Base-by-base conservation (phyloP, 2,329 filamentous ascomycete genomes). In the Chaetomium globosum region DNA sequence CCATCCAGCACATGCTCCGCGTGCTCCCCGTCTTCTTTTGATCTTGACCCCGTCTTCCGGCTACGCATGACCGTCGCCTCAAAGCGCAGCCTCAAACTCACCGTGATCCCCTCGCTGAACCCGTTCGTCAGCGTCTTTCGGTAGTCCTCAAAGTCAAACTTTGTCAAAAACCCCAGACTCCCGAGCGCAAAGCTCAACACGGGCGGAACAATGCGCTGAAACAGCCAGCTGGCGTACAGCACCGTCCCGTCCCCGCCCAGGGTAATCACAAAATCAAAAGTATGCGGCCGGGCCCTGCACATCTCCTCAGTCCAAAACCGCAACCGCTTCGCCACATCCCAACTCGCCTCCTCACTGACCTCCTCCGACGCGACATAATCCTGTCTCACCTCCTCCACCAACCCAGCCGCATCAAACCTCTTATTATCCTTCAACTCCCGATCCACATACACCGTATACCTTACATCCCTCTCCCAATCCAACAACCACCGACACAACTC, bases 181-280 rank as follows among this genome's bases (percentile, higher is more conserved):
- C 95, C 95, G 10, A 98, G 81, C 0, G 93, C 87, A 76, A 99
- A 98, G 67, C 92, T 94, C 67, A 99, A 81, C 0, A 97, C 92
- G 0, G 95, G 95, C 6, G 95, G 95, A 0, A 98, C 94, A 55
- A 98, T 90, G 51, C 91, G 87, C 79, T 99, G 95, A 76, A 99
- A 99, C 1, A 99, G 82, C 93, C 94, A 98, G 74, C 92, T 96
- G 4, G 94, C 91, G 74, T 97, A 98, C 12, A 99, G 81, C 7
- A 99, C 94, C 0, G 95, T 99, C n/a, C 95, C 95, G 75, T 99
- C 95, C 13, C 95, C 95, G 57, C 93, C 93, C 3, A 97, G 84
- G 0, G 94, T 96, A 55, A 99, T 87, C 59, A 96, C 89, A 73
- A 99, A 96, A 77, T 99, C 95, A 74, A 98, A 97, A 0, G 87